Evolutionary conservation across 257 asterid species (phyloP).

Genomic region (Solanum corneliomulleri): DNA sequence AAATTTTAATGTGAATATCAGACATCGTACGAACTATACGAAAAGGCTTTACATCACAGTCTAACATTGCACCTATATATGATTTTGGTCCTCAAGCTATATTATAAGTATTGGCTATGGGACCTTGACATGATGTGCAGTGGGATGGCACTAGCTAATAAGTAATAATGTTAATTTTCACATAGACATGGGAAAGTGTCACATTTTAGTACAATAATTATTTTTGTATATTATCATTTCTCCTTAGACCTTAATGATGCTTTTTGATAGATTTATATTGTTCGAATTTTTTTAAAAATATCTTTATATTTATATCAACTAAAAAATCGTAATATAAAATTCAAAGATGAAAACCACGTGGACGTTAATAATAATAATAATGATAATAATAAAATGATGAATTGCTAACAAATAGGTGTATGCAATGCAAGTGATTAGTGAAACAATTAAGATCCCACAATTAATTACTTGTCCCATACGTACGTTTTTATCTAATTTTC

Average conservation of each 20-base stretch:
- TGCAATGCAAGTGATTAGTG: neutral
- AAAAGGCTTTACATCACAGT: neutral
- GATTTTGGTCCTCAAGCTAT: neutral
- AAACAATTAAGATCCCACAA: neutral
- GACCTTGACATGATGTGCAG: neutral
- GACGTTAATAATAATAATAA: too few relatives aligned
- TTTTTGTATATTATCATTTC: neutral
- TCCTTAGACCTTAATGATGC: neutral
- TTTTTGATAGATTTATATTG: neutral
- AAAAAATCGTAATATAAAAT: neutral
- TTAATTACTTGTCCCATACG: neutral
- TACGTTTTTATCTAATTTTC: neutral
- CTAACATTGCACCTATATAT: neutral
- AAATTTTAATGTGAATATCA: too few relatives aligned
- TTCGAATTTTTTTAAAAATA: accelerated
- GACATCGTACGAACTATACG: too few relatives aligned
- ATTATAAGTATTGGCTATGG: neutral
- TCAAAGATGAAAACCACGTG: neutral
- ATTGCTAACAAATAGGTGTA: neutral
- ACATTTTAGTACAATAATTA: too few relatives aligned
- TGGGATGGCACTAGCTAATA: neutral
- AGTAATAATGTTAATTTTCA: too few relatives aligned
- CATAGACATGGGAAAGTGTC: too few relatives aligned
- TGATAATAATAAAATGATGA: too few relatives aligned
- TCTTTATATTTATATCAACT: neutral